Evolutionary conservation across 371 early-diverging fungal species (phyloP), one percentile per base, ranked within the genome.

Genomic region (Lichtheimia ramosa): DNA sequence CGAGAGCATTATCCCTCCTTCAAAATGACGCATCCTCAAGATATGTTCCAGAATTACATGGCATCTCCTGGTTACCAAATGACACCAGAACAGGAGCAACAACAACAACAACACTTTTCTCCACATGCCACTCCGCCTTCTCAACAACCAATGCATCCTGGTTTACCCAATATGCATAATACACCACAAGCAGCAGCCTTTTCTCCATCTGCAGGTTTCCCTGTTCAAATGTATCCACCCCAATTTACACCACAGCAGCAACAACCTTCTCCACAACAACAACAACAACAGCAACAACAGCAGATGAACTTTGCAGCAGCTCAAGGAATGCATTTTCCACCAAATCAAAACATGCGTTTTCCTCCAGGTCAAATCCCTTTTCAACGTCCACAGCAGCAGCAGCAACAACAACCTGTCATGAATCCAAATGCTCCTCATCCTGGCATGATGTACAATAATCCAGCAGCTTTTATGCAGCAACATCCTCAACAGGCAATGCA

Each of bases 11-110:
- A 14, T 46, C 21, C 46, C 46, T 46, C 46, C 18, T 34, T 21
- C 12, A 51, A 25, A 23, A 66, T 66, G 66, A 52, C 66, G 34
- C 61, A 66, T 54, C 66, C 56, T 25, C 66, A 55, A 52, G 66
- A 66, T 54, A 66, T 62, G 62, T 66, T 61, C 48, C 61, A 61
- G 39, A 59, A 61, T 24, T 66, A 61, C 41, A 58, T 66, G 62
- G 23, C 66, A 12, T 61, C 65, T 16, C 52, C 60, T 21, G 65
- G 61, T 39, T 65, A 61, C 43, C 65, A 56, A 43, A 61, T 65
- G 65, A 21, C 63, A 59, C 55, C 53, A 18, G 18, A 41, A 40
- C 54, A 56, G 18, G 51, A 49, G 39, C 69, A 59, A 46, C 58
- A 53, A 48, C 65, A 52, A 42, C 56, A 51, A 39, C 65, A 58